Evolutionary conservation across 495 filamentous ascomycete genomes (phyloP).

Genomic region (Trichoderma virens): DNA sequence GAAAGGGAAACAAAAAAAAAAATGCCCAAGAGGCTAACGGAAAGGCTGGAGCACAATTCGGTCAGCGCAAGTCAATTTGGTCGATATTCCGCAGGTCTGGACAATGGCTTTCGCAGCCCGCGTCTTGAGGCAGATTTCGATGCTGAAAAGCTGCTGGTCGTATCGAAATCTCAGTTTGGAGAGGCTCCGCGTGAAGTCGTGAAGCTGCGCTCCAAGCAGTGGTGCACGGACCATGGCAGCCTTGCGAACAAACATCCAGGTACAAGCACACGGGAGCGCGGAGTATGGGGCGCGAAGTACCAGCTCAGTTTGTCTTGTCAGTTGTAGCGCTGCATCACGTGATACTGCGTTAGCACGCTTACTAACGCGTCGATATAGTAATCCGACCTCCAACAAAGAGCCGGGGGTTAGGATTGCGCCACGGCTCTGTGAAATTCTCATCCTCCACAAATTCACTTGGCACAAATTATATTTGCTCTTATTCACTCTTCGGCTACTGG

Average conservation of each 20-base stretch:
- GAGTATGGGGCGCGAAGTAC: too few species aligned
- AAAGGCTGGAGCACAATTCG: neutral
- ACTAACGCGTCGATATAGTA: neutral
- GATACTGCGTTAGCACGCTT: neutral
- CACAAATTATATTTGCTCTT: neutral
- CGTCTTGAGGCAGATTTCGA: neutral
- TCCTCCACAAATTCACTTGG: neutral
- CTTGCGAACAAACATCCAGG: neutral
- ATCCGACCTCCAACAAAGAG: neutral
- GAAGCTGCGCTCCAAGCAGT: constrained; percentile 10
- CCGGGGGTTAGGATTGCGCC: neutral
- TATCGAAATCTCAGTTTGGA: constrained; percentile 7
- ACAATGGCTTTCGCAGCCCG: neutral
- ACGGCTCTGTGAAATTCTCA: neutral
- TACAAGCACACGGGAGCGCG: neutral
- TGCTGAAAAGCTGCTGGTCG: constrained; percentile 7
- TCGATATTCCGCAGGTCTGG: neutral
- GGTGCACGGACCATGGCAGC: constrained; percentile 10
- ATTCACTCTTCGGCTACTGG: neutral
- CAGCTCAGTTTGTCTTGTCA: neutral
- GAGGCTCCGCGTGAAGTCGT: constrained; percentile 3
- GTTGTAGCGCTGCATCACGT: neutral
- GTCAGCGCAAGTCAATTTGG: neutral
- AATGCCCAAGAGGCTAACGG: neutral
- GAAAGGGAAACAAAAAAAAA: neutral